Evolutionary conservation across 2,329 filamentous ascomycete genomes (phyloP).

Genomic region (Colletotrichum agaves): DNA sequence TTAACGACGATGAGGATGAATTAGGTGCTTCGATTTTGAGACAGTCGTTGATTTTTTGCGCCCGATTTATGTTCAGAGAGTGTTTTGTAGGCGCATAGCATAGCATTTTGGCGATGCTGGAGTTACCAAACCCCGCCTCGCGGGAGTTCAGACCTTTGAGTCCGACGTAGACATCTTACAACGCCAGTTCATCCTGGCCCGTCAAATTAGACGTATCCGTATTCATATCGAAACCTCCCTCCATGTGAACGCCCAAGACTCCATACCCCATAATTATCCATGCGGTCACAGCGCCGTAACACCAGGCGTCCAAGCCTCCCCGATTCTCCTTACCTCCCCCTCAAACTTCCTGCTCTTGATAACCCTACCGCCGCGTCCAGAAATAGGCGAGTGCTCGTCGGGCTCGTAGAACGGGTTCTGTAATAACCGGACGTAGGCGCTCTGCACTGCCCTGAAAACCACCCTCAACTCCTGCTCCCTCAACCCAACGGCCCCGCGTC

Average conservation of each 20-base stretch:
- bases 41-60: neutral
- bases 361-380: conserved; percentile 67
- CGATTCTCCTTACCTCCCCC: conserved; percentile 85
- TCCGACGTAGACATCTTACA: conserved; percentile 16
- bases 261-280: neutral
- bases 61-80: neutral
- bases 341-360: conserved; percentile 87
- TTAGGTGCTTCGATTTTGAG: neutral
- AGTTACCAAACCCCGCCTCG: neutral
- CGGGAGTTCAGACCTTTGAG: conserved; percentile 25
- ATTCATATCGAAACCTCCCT: neutral
- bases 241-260: neutral
- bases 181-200: neutral
- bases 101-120: conserved; percentile 34
- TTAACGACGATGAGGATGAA: neutral
- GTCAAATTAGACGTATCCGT: neutral
- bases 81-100: conserved; percentile 25
- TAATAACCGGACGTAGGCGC: conserved; percentile 87
- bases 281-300: conserved; percentile 63
- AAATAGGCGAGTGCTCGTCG: conserved; percentile 78
- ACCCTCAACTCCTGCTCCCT: conserved; percentile 89
- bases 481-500: conserved; percentile 69
- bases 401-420: conserved; percentile 97
- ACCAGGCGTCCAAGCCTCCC: conserved; percentile 84
- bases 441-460: conserved; percentile 91